Evolutionary conservation across 2,329 filamentous ascomycete genomes (phyloP).

Genomic region (Coniochaeta pulveracea): DNA sequence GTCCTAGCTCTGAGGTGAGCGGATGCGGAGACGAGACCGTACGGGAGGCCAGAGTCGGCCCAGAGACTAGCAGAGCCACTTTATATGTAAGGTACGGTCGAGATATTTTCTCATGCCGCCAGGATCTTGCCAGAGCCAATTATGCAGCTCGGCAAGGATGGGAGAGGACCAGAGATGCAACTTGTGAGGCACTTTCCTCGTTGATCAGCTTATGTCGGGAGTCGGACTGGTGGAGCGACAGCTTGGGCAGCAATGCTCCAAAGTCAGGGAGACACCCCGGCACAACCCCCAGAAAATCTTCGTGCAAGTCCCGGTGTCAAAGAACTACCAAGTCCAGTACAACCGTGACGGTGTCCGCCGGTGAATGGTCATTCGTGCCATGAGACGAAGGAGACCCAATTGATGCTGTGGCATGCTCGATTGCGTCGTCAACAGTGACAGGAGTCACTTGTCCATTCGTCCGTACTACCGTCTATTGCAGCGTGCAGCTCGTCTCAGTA

Average conservation of each 20-base stretch:
- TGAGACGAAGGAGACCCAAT: too few relatives aligned
- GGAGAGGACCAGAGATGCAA: slow-evolving; percentile 9
- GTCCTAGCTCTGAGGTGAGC: slow-evolving; percentile 4
- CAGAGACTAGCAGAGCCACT: not conserved
- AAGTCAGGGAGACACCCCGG: slow-evolving; percentile 22
- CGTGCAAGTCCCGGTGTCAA: slow-evolving; percentile 6
- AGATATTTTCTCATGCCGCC: too few relatives aligned
- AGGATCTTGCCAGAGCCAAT: too few relatives aligned
- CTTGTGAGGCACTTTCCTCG: slow-evolving; percentile 6
- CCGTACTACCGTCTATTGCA: too few relatives aligned
- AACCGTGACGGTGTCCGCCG: too few relatives aligned
- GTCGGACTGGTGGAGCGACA: slow-evolving; percentile 20
- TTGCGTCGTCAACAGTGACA: too few relatives aligned
- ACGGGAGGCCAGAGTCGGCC: not conserved
- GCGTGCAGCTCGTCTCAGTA: too few relatives aligned
- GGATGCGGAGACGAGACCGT: slow-evolving; percentile 3
- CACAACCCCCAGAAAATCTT: slow-evolving; percentile 13
- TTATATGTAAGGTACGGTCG: too few relatives aligned
- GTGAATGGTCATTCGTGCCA: too few relatives aligned
- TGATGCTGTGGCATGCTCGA: too few relatives aligned
- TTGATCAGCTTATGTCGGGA: slow-evolving; percentile 22
- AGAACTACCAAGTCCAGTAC: too few relatives aligned
- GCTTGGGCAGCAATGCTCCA: slow-evolving; percentile 30
- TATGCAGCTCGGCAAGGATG: slow-evolving; percentile 11
- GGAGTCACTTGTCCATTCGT: too few relatives aligned